Base-by-base conservation (phyloP, 2,329 filamentous ascomycete genomes). In the Domatiomyces catenatus region DNA sequence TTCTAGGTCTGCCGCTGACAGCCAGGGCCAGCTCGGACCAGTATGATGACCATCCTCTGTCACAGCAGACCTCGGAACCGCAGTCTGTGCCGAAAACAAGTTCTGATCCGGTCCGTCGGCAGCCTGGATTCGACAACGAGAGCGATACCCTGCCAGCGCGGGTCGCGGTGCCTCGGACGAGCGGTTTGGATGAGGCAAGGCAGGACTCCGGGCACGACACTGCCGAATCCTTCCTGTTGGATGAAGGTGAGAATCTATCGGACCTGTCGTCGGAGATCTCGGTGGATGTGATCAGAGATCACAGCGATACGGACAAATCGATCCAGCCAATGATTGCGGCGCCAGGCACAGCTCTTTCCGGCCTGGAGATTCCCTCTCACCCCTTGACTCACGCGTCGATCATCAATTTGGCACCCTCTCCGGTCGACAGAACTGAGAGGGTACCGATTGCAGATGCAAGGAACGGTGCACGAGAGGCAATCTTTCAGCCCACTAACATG, bases 211-310 rank as follows among this genome's bases (percentile, higher is more conserved):
- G 54, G 8, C 52, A 60, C 42, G 52, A 66, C 54, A 57, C 64
- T 58, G 46, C 50, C 15, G 51, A 42, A n/a, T 76, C 74, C 0
- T 76, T 76, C 58, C 61, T 76, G 3, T 66, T 76, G 4, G 68
- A 75, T 50, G 74, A 77, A 42, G 72, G 75, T 50, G 70, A 76
- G 54, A 73, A 73, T 46, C 61, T 77, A 28, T 79, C 76, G 50
- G 76, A 78, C 47, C 58, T 73, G 36, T 74, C 68, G 8, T 72
- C 71, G 15, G 68, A 73, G 46, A 63, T 75, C 20, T 76, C 74
- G 3, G 67, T 75, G 18, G 74, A 76, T 45, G 65, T 73, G 28
- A 71, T 73, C 49, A 69, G 74, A 45, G 53, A 60, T 20, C 59
- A 60, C 18, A 67, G 71, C 48, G 63, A 59, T 28, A 48, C 56